A percentile compares a stretch with the other conserved stretches of the same genome.
Conservation (phyloP, 768 basidiomycete genomes). For the Mycena sanguinolenta region DNA sequence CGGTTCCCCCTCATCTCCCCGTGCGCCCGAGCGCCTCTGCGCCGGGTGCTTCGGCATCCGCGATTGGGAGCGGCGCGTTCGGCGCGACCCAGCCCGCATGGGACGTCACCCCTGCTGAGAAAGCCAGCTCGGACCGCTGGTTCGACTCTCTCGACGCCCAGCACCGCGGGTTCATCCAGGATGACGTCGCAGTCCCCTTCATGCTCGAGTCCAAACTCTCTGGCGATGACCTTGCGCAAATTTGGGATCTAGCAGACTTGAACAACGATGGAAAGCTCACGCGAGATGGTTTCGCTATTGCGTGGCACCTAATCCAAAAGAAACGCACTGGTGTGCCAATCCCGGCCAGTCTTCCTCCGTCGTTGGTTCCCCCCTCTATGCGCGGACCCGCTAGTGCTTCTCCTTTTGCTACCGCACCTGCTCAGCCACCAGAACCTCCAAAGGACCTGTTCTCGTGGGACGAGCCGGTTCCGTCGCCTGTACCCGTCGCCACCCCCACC, state of each 20-base stretch:
- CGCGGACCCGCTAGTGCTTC: slow-evolving; percentile 61
- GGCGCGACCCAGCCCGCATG: slow-evolving; percentile 59
- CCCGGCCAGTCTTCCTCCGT: slow-evolving; percentile 75
- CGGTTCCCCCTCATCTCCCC: slow-evolving; percentile 50
- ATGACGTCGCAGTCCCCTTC: slow-evolving; percentile 95
- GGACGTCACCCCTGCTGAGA: slow-evolving; percentile 89
- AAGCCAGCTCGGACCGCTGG: slow-evolving; percentile 79
- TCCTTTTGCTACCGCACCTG: slow-evolving; percentile 51
- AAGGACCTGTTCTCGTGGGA: slow-evolving; percentile 67
- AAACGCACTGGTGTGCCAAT: slow-evolving; percentile 86
- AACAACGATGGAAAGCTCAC: slow-evolving; percentile 89
- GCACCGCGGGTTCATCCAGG: slow-evolving; percentile 86
- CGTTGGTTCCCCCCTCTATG: slow-evolving; percentile 87
- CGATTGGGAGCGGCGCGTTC: slow-evolving; percentile 45
- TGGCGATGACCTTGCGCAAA: slow-evolving; percentile 85
- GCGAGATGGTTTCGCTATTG: slow-evolving; percentile 94
- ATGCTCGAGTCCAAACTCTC: slow-evolving; percentile 91
- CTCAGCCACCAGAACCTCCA: slow-evolving; percentile 59
- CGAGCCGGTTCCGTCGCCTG: slow-evolving; percentile 64
- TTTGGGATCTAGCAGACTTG: slow-evolving; percentile 97
- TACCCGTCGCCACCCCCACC: slow-evolving; percentile 55
- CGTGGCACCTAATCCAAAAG: slow-evolving; percentile 92
- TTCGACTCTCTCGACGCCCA: slow-evolving; percentile 87
- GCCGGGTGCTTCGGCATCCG: too few species aligned
- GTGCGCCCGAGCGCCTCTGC: slow-evolving; percentile 51